These are phyloP conservation scores for Quercus alba DNA, from an alignment of 306 rosid genomes.

Conservation along the genomic window DNA sequence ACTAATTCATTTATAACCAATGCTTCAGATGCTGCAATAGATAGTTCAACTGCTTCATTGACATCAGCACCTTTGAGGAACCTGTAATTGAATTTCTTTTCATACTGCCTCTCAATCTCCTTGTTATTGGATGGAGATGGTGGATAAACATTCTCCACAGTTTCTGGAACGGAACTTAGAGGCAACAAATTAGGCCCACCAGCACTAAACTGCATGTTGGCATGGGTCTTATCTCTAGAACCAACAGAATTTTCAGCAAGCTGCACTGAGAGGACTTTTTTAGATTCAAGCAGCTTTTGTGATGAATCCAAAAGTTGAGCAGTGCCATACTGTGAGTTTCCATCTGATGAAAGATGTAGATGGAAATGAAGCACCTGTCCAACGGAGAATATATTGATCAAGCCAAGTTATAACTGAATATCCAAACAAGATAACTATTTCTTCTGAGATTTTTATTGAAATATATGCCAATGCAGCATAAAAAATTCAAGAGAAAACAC, in stretches of 20 bases:
- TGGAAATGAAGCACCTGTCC: slow-evolving; percentile 61
- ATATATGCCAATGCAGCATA: neutral
- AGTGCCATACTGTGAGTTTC: slow-evolving; percentile 34
- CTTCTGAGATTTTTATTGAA: neutral
- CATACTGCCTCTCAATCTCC: slow-evolving; percentile 28
- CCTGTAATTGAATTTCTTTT: slow-evolving; percentile 30
- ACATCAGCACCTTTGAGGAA: slow-evolving; percentile 40
- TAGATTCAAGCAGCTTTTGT: slow-evolving; percentile 26
- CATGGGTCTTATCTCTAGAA: slow-evolving; percentile 32
- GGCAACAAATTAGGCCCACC: slow-evolving; percentile 32
- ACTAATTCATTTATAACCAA: slow-evolving; percentile 68
- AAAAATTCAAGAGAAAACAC: neutral
- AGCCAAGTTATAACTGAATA: slow-evolving; percentile 4
- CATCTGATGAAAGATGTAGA: slow-evolving; percentile 66
- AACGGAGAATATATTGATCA: slow-evolving; percentile 15
- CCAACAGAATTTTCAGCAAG: slow-evolving; percentile 32
- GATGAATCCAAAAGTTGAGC: slow-evolving; percentile 46
- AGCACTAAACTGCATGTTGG: slow-evolving; percentile 4
- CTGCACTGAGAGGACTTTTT: slow-evolving; percentile 27
- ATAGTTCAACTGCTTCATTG: slow-evolving; percentile 65
- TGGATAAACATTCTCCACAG: slow-evolving; percentile 22
- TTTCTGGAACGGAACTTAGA: slow-evolving; percentile 23
- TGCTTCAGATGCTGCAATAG: slow-evolving; percentile 88
- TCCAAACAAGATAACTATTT: neutral
- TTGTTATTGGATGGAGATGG: slow-evolving; percentile 27